These are phyloP conservation scores for Bryoerythrophyllum caledonicum DNA, from an alignment of 225 moss, liverwort and hornwort genomes.

Conservation along the genomic window DNA sequence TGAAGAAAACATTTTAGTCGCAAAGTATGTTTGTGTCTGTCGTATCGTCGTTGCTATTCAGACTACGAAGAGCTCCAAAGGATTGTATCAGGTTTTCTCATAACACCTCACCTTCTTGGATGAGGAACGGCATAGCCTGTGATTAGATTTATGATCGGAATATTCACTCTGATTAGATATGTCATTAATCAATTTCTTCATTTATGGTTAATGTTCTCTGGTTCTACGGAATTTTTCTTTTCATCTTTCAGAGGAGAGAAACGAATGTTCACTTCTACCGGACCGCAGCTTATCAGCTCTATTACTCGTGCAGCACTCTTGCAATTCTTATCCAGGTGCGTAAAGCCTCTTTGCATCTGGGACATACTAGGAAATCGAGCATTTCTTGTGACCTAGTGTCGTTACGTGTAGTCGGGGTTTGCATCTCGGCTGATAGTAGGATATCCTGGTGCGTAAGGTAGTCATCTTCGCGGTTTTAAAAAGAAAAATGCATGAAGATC, in stretches of 20 bases:
- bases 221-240: neutral
- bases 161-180: slow-evolving; percentile 8
- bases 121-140: too few relatives aligned
- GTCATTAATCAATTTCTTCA: neutral
- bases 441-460: neutral
- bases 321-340: slow-evolving; percentile 79
- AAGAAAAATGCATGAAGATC: slow-evolving; percentile 11
- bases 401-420: neutral
- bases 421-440: too few relatives aligned
- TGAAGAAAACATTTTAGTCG: too few relatives aligned
- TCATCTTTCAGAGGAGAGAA: slow-evolving; percentile 64
- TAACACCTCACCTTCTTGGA: too few relatives aligned
- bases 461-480: slow-evolving; percentile 3
- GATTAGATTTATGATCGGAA: too few relatives aligned
- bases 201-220: neutral
- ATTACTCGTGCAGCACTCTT: slow-evolving; percentile 76
- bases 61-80: too few relatives aligned
- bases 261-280: slow-evolving; percentile 66
- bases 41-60: too few relatives aligned
- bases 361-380: slow-evolving; percentile 1
- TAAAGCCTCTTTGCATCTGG: slow-evolving; percentile 8
- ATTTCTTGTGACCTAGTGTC: neutral
- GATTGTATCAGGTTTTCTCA: too few relatives aligned
- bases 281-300: slow-evolving; percentile 75
- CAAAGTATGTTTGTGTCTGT: too few relatives aligned